Base-by-base conservation (phyloP, 1,139 yeast species). In the Saccharomyces hybrid region DNA sequence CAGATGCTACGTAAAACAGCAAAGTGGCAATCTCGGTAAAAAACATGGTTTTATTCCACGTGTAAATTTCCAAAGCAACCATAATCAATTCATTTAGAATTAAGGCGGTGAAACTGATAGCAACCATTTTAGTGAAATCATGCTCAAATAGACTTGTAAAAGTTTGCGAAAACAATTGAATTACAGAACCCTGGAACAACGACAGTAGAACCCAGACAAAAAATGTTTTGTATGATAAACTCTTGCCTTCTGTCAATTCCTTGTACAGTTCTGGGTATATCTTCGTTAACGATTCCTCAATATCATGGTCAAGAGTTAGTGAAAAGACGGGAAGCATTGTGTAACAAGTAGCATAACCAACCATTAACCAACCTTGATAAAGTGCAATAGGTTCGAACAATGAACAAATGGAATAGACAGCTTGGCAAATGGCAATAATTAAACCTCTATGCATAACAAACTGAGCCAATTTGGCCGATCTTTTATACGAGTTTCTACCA, bases 291-390 rank as follows among this genome's bases (percentile, higher is more conserved):
- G 85, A 86, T 68, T 91, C 97, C 64, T 86, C 93, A 53, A 95
- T 90, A 70, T 95, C 99, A 57, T 84, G 83, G 69, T 95, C 99
- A 53, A 89, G 77, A 0, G 95, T 96, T 58, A 95, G 74, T 0
- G 97, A 88, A 66, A 95, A 95, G 1, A 95, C 99, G 0, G 99
- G 99, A 52, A 95, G 93, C 99, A 95, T 95, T 0, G 99, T 95
- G 69, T 93, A 95, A 51, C 89, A 78, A 0, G 99, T 95, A 0
- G 99, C 96, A 71, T 93, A 95, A 1, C 99, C 99, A 48, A 95
- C 99, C 97, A 95, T 91, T 53, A 95, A 77, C 86, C 96, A 93
- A 3, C 99, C 99, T 69, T 91, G 90, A 67, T 87, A 89, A 55
- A 95, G 77, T 0, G 98, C 99, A 56, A 93, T 76, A 1, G 99